Percentiles rank a stretch among this genome's conserved stretches.
Conservation (phyloP, 495 filamentous ascomycete genomes). For the Sphaerosporella brunnea region DNA sequence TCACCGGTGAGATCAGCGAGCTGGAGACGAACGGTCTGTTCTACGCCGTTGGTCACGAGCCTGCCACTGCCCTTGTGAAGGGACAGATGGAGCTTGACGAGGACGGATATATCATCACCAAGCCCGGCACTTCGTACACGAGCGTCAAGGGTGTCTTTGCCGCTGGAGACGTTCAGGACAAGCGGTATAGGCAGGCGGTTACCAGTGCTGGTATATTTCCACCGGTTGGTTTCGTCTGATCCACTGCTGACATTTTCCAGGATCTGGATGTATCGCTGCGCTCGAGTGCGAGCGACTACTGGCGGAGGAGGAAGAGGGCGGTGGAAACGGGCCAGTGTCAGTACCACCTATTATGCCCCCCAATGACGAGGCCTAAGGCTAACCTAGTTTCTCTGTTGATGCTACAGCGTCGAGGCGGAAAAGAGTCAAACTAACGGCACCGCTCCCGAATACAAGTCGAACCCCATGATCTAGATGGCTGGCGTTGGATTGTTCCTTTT, state of each 20-base stretch:
- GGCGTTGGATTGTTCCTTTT: neutral
- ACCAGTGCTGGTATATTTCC: constrained; percentile 66
- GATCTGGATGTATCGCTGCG: constrained; percentile 84
- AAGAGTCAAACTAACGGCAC: constrained; percentile 32
- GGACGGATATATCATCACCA: constrained; percentile 74
- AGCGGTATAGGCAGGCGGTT: constrained; percentile 92
- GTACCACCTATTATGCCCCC: neutral
- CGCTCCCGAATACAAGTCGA: constrained; percentile 21
- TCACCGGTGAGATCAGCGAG: constrained; percentile 57
- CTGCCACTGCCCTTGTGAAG: constrained; percentile 73
- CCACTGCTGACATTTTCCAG: constrained; percentile 32
- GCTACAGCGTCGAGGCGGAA: constrained; percentile 29
- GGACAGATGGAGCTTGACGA: constrained; percentile 69
- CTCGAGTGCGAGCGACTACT: constrained; percentile 89
- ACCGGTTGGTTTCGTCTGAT: neutral
- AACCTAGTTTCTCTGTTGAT: constrained; percentile 8
- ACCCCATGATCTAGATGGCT: constrained; percentile 24
- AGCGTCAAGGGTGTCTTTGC: constrained; percentile 87
- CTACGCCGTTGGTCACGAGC: constrained; percentile 95
- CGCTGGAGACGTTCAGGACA: constrained; percentile 95
- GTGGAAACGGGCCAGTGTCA: constrained; percentile 20
- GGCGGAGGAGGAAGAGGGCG: constrained; percentile 47
- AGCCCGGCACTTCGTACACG: constrained; percentile 74
- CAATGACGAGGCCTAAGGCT: neutral
- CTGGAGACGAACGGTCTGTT: constrained; percentile 85